Evolutionary conservation across 805 yeast genomes (phyloP).

Genomic region (Candida montana): DNA sequence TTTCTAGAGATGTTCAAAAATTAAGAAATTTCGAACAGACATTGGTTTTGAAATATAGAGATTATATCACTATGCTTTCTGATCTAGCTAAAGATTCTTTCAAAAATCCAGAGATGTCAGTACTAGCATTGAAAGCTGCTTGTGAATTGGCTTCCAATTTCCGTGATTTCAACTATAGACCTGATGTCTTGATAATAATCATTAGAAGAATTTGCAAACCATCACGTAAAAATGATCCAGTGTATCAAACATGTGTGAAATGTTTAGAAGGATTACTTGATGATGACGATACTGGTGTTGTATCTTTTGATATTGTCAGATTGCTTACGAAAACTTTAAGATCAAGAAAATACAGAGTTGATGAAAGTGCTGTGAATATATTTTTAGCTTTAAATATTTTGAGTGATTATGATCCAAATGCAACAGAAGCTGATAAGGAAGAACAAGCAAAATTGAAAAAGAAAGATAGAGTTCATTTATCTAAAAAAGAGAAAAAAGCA

Average conservation of each 20-base stretch:
- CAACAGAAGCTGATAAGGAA: constrained; percentile 39
- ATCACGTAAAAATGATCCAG: constrained; percentile 33
- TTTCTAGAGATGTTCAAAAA: constrained; percentile 73
- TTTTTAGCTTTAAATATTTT: constrained; percentile 63
- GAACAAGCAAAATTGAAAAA: constrained; percentile 55
- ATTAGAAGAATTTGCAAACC: constrained; percentile 68
- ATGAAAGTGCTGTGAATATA: constrained; percentile 73
- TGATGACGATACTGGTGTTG: constrained; percentile 80
- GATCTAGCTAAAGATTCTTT: constrained; percentile 34
- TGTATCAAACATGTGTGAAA: constrained; percentile 55
- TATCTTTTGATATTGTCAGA: constrained; percentile 69
- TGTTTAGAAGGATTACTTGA: constrained; percentile 64
- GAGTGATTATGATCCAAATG: constrained; percentile 68
- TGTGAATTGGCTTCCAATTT: constrained; percentile 68
- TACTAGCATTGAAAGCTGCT: constrained; percentile 66
- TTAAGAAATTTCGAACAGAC: constrained; percentile 78
- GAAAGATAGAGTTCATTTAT: constrained; percentile 84
- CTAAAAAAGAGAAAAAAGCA: constrained; percentile 85
- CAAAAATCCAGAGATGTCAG: constrained; percentile 38
- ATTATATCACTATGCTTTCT: constrained; percentile 54
- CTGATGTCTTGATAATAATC: constrained; percentile 64
- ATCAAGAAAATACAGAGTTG: constrained; percentile 71
- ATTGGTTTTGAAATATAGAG: constrained; percentile 62
- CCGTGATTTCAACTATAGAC: constrained; percentile 74
- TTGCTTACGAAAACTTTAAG: constrained; percentile 64